These are phyloP conservation scores for Hypoxylon sp. DNA, from an alignment of 2,329 filamentous ascomycete species.

Conservation along the genomic window DNA sequence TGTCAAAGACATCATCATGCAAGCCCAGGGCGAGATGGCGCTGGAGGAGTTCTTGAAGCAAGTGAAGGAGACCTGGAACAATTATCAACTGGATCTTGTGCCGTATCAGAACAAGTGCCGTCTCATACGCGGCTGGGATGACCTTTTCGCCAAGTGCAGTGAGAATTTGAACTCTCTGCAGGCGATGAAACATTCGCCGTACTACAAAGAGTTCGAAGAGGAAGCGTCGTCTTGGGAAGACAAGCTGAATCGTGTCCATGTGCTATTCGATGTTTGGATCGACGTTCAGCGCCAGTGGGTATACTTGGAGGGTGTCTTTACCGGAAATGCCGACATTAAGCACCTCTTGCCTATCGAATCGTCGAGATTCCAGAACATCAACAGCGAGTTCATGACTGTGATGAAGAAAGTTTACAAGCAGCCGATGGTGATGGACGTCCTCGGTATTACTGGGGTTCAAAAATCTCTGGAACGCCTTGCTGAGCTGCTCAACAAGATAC, in stretches of 20 bases:
- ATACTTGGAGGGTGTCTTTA: constrained; percentile 98
- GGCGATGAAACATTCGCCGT: constrained; percentile 98
- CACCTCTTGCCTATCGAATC: constrained; percentile 97
- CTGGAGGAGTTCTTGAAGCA: constrained; percentile 97
- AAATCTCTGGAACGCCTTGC: constrained; percentile 95
- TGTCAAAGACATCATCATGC: constrained; percentile 92
- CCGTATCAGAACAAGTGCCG: constrained; percentile 98
- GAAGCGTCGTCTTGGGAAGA: constrained; percentile 98
- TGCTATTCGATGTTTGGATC: constrained; percentile 99
- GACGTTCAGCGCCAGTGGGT: constrained; percentile 99
- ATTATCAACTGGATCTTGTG: constrained; percentile 92
- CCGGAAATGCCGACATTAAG: constrained; percentile 98
- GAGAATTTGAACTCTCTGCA: constrained; percentile 98
- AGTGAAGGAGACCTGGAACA: constrained; percentile 96
- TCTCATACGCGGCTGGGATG: constrained; percentile 97
- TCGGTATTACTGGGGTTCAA: constrained; percentile 95
- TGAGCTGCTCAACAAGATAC: constrained; percentile 98
- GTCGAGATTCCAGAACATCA: constrained; percentile 98
- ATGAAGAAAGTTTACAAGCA: constrained; percentile 99
- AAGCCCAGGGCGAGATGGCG: constrained; percentile 98
- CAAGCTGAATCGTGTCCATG: constrained; percentile 95
- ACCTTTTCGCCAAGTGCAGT: constrained; percentile 97
- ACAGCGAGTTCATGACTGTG: constrained; percentile 97
- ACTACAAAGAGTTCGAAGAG: constrained; percentile 99
- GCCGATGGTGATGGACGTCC: constrained; percentile 93